phyloP scores from a whole-genome alignment of 2,329 filamentous ascomycete genomes.

The Cercospora berteroae region DNA sequence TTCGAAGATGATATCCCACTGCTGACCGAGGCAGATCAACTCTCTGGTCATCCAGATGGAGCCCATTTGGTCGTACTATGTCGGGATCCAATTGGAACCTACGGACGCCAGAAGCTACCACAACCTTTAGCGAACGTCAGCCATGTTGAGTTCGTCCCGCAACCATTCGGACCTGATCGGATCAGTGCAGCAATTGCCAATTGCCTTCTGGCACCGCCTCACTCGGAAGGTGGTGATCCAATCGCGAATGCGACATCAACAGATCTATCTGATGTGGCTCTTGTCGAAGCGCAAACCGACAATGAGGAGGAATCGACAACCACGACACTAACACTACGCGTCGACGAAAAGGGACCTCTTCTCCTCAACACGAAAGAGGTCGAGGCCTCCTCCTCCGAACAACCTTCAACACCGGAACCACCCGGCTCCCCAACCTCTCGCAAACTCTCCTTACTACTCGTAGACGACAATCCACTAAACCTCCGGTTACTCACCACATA shows the following conservation, averaged over 20 bases:
- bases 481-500: slow-evolving; percentile 27
- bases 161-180: slow-evolving; percentile 13
- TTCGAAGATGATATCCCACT: not conserved
- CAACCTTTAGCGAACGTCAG: not conserved
- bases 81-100: not conserved
- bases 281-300: not conserved
- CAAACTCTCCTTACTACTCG: slow-evolving; percentile 27
- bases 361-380: not conserved
- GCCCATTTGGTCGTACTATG: not conserved
- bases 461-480: slow-evolving; percentile 38
- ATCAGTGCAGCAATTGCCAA: slow-evolving; percentile 5
- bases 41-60: not conserved
- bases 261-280: not conserved
- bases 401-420: not conserved
- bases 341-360: not conserved
- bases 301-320: not conserved
- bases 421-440: not conserved
- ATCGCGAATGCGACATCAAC: not conserved
- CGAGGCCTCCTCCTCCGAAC: slow-evolving; percentile 1
- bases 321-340: not conserved
- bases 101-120: not conserved
- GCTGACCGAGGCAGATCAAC: not conserved
- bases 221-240: not conserved
- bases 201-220: not conserved
- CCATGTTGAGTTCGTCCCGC: slow-evolving; percentile 9